Percentiles rank a stretch among this genome's conserved stretches.
These are phyloP conservation scores for Rubroshorea leprosula DNA, from an alignment of 345 rosid genomes.

Conservation along the genomic window DNA sequence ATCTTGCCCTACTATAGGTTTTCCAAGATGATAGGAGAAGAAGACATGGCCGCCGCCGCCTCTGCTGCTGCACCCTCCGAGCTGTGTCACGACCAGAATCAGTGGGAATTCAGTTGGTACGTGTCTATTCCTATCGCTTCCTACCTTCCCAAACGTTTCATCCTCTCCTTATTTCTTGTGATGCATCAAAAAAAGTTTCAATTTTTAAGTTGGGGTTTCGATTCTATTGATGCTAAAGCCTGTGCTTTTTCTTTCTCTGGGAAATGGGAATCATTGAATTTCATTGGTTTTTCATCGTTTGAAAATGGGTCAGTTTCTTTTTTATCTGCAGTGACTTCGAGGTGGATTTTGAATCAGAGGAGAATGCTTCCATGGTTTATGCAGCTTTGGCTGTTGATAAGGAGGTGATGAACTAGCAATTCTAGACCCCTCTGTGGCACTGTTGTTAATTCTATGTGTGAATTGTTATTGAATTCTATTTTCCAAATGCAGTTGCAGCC, in stretches of 20 bases:
- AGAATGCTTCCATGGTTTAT: constrained; percentile 65
- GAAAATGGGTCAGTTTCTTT: too few relatives aligned
- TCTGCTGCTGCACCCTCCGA: too few relatives aligned
- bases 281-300: too few relatives aligned
- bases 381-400: constrained; percentile 77
- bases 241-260: not conserved
- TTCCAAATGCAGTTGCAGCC: constrained; percentile 77
- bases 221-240: too few relatives aligned
- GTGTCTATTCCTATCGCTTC: not conserved
- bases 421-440: not conserved
- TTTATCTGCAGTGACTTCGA: constrained; percentile 62
- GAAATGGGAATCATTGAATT: not conserved
- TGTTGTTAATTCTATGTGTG: not conserved
- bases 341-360: constrained; percentile 69
- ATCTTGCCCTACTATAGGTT: too few relatives aligned
- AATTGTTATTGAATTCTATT: constrained; percentile 1
- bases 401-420: constrained; percentile 45
- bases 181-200: too few relatives aligned
- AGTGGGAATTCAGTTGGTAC: constrained; percentile 63
- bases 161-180: too few relatives aligned
- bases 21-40: too few relatives aligned
- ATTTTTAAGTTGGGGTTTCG: too few relatives aligned
- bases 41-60: constrained; percentile 1
- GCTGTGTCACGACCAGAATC: constrained; percentile 10
- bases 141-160: not conserved